These are phyloP conservation scores for Colletotrichum eremochloae DNA, from an alignment of 2,329 filamentous ascomycete species.

Conservation along the genomic window DNA sequence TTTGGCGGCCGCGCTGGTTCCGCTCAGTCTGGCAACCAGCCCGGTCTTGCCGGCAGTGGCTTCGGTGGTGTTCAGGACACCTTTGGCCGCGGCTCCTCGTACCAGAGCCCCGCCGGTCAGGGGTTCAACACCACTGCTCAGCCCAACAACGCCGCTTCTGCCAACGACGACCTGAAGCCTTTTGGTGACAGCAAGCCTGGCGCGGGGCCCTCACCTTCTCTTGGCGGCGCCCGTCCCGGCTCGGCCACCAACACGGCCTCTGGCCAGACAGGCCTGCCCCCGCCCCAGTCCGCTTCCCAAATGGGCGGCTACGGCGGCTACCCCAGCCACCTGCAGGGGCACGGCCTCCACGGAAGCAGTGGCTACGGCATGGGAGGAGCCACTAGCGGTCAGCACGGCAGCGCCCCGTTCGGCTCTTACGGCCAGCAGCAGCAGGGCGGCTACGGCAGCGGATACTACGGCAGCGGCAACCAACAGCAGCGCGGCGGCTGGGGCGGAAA, in stretches of 20 bases:
- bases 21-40: slow-evolving; percentile 63
- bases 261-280: slow-evolving; percentile 66
- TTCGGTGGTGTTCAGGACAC: slow-evolving; percentile 69
- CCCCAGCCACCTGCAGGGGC: slow-evolving; percentile 66
- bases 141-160: slow-evolving; percentile 56
- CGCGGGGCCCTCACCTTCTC: slow-evolving; percentile 68
- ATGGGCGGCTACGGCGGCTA: slow-evolving; percentile 70
- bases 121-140: slow-evolving; percentile 66
- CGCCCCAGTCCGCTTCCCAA: slow-evolving; percentile 67
- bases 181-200: slow-evolving; percentile 69
- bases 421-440: slow-evolving; percentile 56
- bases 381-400: slow-evolving; percentile 65
- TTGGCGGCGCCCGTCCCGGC: slow-evolving; percentile 68
- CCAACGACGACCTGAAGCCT: slow-evolving; percentile 69
- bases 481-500: slow-evolving; percentile 72
- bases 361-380: slow-evolving; percentile 68
- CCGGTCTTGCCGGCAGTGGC: slow-evolving; percentile 63
- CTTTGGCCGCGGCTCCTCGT: slow-evolving; percentile 66
- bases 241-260: slow-evolving; percentile 68
- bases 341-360: slow-evolving; percentile 66
- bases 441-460: slow-evolving; percentile 64
- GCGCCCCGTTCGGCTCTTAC: slow-evolving; percentile 67
- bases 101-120: slow-evolving; percentile 68
- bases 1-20: slow-evolving; percentile 66
- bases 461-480: slow-evolving; percentile 54